Percentiles rank a stretch among this genome's conserved stretches.
phyloP scores from a whole-genome alignment of 73 alveolate species.

The Urostyla sp. region DNA sequence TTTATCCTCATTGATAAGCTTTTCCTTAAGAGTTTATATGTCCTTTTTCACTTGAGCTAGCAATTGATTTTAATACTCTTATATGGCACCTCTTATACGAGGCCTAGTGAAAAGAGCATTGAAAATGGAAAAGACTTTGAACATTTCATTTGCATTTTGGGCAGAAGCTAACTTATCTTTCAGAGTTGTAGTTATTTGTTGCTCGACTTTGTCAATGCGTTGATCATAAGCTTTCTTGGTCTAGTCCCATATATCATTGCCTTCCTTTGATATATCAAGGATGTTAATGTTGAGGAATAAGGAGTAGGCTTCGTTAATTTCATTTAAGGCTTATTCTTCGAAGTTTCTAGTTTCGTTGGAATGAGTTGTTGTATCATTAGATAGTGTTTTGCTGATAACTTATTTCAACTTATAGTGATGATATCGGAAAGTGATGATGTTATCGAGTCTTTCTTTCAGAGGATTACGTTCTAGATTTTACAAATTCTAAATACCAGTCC shows the following conservation, averaged over 20 bases:
- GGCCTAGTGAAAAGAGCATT: conserved; percentile 93
- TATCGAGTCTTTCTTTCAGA: conserved; percentile 83
- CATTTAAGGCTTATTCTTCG: conserved; percentile 67
- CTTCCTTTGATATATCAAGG: conserved; percentile 91
- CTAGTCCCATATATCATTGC: conserved; percentile 82
- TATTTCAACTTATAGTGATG: conserved; percentile 91
- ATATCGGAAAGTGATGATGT: conserved; percentile 83
- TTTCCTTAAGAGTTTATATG: conserved; percentile 82
- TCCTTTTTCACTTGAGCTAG: conserved; percentile 85
- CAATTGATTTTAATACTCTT: conserved; percentile 95
- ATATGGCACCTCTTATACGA: conserved; percentile 93
- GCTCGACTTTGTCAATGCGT: conserved; percentile 92
- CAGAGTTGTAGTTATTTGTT: conserved; percentile 87
- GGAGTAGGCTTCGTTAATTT: conserved; percentile 84
- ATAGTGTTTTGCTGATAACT: conserved; percentile 81
- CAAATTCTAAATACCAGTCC: conserved; percentile 67
- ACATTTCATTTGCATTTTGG: conserved; percentile 93
- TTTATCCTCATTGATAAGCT: conserved; percentile 78
- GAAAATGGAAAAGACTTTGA: conserved; percentile 93
- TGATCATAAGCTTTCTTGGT: conserved; percentile 83
- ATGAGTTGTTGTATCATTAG: conserved; percentile 64
- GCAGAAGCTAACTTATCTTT: conserved; percentile 96
- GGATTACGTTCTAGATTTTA: conserved; percentile 70
- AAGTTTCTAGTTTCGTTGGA: conserved; percentile 63
- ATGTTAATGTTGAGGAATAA: conserved; percentile 84